A percentile compares a stretch with the other conserved stretches of the same genome.
These are phyloP conservation scores for Paramecium pentaurelia DNA, from an alignment of 73 alveolate genomes.

Conservation along the genomic window DNA sequence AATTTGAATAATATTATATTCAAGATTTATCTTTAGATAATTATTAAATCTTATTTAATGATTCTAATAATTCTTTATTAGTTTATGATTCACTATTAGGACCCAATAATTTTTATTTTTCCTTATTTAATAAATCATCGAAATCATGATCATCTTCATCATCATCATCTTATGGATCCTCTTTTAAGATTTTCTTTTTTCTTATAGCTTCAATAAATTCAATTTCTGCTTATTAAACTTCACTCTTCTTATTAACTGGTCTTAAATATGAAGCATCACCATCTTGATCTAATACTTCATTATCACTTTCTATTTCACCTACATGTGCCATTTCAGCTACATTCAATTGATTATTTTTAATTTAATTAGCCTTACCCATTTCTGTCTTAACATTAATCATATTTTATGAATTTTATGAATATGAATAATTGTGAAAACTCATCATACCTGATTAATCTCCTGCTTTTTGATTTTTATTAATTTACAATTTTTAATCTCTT, in stretches of 20 bases:
- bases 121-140: not conserved
- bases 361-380: not conserved
- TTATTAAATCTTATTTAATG: not conserved
- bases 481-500: not conserved
- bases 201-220: not conserved
- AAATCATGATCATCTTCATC: not conserved
- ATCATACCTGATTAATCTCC: conserved; percentile 26
- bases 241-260: not conserved
- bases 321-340: conserved; percentile 3
- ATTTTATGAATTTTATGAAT: not conserved
- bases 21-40: not conserved
- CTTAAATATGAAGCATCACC: not conserved
- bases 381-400: not conserved
- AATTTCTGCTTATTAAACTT: not conserved
- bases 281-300: not conserved
- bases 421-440: conserved; percentile 23
- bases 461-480: not conserved
- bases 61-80: not conserved
- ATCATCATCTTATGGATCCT: not conserved
- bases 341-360: not conserved
- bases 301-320: not conserved
- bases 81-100: not conserved
- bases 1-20: not conserved
- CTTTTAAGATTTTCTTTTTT: not conserved
- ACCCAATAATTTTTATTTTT: not conserved